These are phyloP conservation scores for Hevea brasiliensis DNA, from an alignment of 345 rosid species.

Conservation along the genomic window DNA sequence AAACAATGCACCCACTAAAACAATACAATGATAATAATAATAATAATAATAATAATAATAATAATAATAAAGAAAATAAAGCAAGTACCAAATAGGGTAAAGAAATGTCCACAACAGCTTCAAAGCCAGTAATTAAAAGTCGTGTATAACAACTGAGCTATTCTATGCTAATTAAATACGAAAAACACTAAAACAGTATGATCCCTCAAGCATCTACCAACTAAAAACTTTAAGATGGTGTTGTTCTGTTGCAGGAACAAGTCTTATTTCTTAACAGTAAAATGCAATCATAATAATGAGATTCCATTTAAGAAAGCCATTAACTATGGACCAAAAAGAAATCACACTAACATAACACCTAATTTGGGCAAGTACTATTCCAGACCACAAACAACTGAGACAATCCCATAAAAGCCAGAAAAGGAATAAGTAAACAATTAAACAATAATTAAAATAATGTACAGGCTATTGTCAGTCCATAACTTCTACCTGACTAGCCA, in stretches of 20 bases:
- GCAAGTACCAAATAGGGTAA: background rate
- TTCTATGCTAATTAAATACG: constrained; percentile 11
- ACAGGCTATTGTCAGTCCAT: background rate
- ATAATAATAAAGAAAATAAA: background rate
- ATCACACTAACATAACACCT: background rate
- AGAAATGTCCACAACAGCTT: background rate
- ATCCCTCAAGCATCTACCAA: constrained; percentile 3
- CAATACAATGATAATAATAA: background rate
- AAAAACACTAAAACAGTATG: constrained; percentile 16
- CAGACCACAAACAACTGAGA: background rate
- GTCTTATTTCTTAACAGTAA: background rate
- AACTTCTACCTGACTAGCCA: background rate
- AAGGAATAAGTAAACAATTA: background rate
- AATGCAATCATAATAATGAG: background rate
- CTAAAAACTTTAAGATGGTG: background rate
- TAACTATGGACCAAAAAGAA: background rate
- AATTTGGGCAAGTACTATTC: constrained; percentile 5
- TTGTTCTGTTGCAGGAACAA: too few relatives aligned
- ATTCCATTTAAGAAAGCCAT: background rate
- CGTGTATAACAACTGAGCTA: background rate
- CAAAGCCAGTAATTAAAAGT: background rate
- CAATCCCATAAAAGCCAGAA: background rate
- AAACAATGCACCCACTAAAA: background rate
- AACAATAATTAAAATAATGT: background rate
- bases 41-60: too few relatives aligned